Evolutionary conservation across 1,139 yeast species (phyloP), one percentile per base, ranked within the genome.

Genomic region (Pichia inconspicua): DNA sequence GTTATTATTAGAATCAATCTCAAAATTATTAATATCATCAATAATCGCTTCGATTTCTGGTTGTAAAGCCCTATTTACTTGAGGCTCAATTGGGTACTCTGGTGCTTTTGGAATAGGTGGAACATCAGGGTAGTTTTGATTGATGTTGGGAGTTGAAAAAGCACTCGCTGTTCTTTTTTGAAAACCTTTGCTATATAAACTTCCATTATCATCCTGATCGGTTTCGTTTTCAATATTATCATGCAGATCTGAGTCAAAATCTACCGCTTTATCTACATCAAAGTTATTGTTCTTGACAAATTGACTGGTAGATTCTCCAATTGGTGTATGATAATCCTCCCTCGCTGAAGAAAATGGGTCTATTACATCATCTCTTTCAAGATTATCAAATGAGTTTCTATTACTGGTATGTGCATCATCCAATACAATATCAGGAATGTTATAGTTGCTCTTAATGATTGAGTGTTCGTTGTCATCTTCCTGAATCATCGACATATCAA

Each of bases 401-500:
- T 11, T 11, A 5, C n/a, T 19, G 17, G n/a, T 11, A n/a, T 25
- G 31, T 9, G 25, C 38, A 25, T 36, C 44, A 12, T 41, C 28
- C n/a, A 39, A 35, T 10, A 37, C 25, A 4, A 40, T 34, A 27
- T 32, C 17, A 4, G 42, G 46, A 8, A 40, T 17, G 15, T n/a
- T 14, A n/a, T 11, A 15, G 41, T 14, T 45, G 5, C 19, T 9
- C 17, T 45, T 15, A 10, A 32, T 22, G 17, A 41, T 45, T 8
- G 52, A 44, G 25, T 50, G 50, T 34, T 52, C 54, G 19, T 48
- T 39, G 12, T 51, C 51, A 10, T 49, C 46, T 46, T 62, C 66
- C 38, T 59, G 60, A 44, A 61, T 61, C 17, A 63, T 58, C 25
- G 58, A 52, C 64, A 62, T 61, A 37, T 61, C 61, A 34, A 34